Evolutionary conservation across 495 filamentous ascomycete species (phyloP), one percentile per base, ranked within the genome.

Genomic region (Astrothelium macrocarpum): DNA sequence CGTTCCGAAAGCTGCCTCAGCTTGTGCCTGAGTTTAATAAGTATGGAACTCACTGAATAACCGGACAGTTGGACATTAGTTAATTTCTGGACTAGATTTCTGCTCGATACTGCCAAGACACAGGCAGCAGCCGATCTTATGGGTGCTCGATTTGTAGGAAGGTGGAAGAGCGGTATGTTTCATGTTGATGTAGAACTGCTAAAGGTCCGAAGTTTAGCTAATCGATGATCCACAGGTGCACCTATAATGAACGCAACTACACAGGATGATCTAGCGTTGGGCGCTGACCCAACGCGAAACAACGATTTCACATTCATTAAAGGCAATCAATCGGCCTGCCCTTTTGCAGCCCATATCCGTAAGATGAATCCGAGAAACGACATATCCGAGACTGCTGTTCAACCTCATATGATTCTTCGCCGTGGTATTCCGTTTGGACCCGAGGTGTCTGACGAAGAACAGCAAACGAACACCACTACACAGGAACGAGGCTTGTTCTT

Each of bases 371-470:
- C 75, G 11, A 71, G 76, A 58, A 65, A 60, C 36, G 73, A 77
- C 59, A 58, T 78, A 9, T 65, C 67, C 16, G 58, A 65, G 14
- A 66, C 53, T 18, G 56, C 39, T 14, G 53, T 65, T 29, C 42
- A 65, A 14, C 59, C 42, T n/a, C 65, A 64, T 60, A 71, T 72
- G 53, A 75, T 78, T 59, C 67, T 78, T 45, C 77, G 77, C 18
- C 73, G 75, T 58, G 76, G 77, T 31, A 78, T 78, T 53, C 71
- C 73, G n/a, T 78, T 74, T 59, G 77, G 77, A 16, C 71, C 69
- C 0, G 77, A 78, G 66, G 71, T 77, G 18, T 56, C 49, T 29
- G 61, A 65, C 20, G 32, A 36, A 1, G 61, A 69, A 26, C 71
- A 75, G 59, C 62, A 32, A 34, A 49, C 28, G 11, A 12, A 29